These are phyloP conservation scores for Phytopythium mirpurense DNA, from an alignment of 352 stramenopile genomes.

Conservation along the genomic window DNA sequence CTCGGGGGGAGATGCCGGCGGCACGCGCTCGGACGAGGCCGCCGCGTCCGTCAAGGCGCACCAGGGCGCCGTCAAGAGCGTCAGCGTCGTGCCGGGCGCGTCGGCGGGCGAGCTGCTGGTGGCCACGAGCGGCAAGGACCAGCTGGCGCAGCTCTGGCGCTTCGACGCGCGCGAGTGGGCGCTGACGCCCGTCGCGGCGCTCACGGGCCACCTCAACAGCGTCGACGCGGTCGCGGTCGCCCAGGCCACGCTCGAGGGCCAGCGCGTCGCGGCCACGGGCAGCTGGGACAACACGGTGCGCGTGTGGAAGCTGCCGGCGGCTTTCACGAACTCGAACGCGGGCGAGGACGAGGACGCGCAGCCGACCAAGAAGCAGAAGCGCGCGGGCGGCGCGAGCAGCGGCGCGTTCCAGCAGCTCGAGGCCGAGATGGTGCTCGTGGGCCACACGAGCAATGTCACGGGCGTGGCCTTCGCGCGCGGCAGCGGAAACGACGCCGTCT, in stretches of 20 bases:
- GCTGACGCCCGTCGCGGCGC: slow-evolving; percentile 42
- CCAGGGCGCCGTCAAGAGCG: slow-evolving; percentile 68
- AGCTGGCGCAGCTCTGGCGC: slow-evolving; percentile 63
- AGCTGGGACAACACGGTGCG: slow-evolving; percentile 87
- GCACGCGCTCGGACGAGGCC: slow-evolving; percentile 26
- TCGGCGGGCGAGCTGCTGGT: slow-evolving; percentile 45
- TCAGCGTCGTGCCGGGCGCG: slow-evolving; percentile 25
- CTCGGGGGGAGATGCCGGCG: too few species aligned
- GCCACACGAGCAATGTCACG: slow-evolving; percentile 76
- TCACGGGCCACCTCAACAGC: slow-evolving; percentile 79
- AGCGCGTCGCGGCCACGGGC: slow-evolving; percentile 48
- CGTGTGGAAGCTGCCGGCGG: slow-evolving; percentile 41
- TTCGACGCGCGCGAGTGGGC: slow-evolving; percentile 30
- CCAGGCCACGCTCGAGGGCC: slow-evolving; percentile 16
- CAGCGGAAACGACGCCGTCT: slow-evolving; percentile 17
- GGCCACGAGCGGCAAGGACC: slow-evolving; percentile 73
- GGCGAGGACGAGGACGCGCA: slow-evolving; percentile 17
- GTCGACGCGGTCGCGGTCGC: slow-evolving; percentile 54
- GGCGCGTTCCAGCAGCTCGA: slow-evolving; percentile 63
- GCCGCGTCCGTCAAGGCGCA: slow-evolving; percentile 69
- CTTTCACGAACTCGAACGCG: neutral
- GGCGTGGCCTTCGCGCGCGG: slow-evolving; percentile 52
- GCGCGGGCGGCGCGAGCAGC: slow-evolving; percentile 21
- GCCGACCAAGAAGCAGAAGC: slow-evolving; percentile 74
- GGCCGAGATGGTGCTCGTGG: slow-evolving; percentile 66